Evolutionary conservation across 805 yeast genomes (phyloP).

Genomic region (Wickerhamiella vanderwaltii): DNA sequence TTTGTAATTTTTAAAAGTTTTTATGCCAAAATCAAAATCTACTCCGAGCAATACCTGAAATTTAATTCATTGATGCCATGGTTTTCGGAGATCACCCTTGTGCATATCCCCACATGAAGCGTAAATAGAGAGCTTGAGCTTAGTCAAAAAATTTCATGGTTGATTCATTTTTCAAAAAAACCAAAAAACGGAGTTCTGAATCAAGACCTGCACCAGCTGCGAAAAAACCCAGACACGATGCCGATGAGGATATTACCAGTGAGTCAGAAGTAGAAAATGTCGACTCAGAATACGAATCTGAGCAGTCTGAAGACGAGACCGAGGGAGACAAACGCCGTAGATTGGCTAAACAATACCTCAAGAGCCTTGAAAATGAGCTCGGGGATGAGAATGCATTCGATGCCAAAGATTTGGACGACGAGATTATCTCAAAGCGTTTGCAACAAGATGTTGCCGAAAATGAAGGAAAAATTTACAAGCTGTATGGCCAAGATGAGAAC

Average conservation of each 20-base stretch:
- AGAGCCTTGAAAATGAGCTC: constrained; percentile 51
- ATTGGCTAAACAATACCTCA: constrained; percentile 83
- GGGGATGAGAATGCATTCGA: constrained; percentile 30
- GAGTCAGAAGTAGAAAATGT: constrained; percentile 16
- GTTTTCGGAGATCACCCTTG: too few relatives aligned
- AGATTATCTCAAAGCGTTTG: constrained; percentile 66
- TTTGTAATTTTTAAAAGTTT: too few relatives aligned
- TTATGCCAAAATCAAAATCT: too few relatives aligned
- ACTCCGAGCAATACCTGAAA: too few relatives aligned
- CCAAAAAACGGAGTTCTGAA: constrained; percentile 11
- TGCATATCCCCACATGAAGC: too few relatives aligned
- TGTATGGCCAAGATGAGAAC: constrained; percentile 31
- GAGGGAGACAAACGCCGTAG: constrained; percentile 92
- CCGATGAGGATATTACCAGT: constrained; percentile 15
- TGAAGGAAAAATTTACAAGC: constrained; percentile 60
- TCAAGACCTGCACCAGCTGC: neutral
- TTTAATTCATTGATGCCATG: too few relatives aligned
- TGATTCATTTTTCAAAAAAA: constrained; percentile 17
- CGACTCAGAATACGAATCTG: constrained; percentile 46
- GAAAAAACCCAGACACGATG: constrained; percentile 9
- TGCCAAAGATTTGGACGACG: constrained; percentile 81
- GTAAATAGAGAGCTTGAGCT: too few relatives aligned
- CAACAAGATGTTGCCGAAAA: constrained; percentile 82
- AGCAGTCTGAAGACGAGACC: constrained; percentile 51
- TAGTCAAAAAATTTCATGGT: constrained; percentile 14